Percentiles rank a stretch among this genome's conserved stretches.
Evolutionary conservation across 2,329 filamentous ascomycete species (phyloP).

Genomic region (Curvularia hawaiiensis): DNA sequence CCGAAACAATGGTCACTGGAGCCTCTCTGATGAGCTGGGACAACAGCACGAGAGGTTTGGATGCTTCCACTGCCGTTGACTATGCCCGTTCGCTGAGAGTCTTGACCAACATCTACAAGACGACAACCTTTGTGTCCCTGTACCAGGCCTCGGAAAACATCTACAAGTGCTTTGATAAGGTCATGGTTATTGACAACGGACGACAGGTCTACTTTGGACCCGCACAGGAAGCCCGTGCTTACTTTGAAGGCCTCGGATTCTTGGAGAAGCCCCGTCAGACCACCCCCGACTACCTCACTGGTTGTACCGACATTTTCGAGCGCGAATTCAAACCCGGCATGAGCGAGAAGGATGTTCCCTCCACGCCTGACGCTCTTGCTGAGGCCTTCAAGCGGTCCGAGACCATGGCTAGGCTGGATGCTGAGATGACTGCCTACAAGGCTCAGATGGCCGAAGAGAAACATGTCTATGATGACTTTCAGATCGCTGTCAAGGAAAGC

Average conservation of each 20-base stretch:
- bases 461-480: slow-evolving; percentile 75
- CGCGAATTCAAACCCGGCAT: slow-evolving; percentile 73
- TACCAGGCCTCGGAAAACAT: slow-evolving; percentile 88
- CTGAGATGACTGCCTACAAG: slow-evolving; percentile 74
- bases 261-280: slow-evolving; percentile 76
- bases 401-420: slow-evolving; percentile 60
- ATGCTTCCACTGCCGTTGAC: slow-evolving; percentile 56
- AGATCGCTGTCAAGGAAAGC: slow-evolving; percentile 73
- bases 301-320: slow-evolving; percentile 84
- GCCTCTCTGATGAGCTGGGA: slow-evolving; percentile 72
- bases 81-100: slow-evolving; percentile 55
- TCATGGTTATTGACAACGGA: slow-evolving; percentile 78
- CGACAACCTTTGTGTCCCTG: slow-evolving; percentile 81
- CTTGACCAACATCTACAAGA: slow-evolving; percentile 82
- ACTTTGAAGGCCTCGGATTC: slow-evolving; percentile 81
- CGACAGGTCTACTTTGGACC: slow-evolving; percentile 79
- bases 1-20: slow-evolving; percentile 78
- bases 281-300: slow-evolving; percentile 80
- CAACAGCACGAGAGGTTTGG: slow-evolving; percentile 55
- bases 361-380: slow-evolving; percentile 68
- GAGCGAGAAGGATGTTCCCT: slow-evolving; percentile 69
- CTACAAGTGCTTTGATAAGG: slow-evolving; percentile 80
- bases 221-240: slow-evolving; percentile 67
- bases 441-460: slow-evolving; percentile 67
- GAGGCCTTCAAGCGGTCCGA: slow-evolving; percentile 72